Evolutionary conservation across 108 stramenopile species (phyloP).

Genomic region (Conticribra guillardii): DNA sequence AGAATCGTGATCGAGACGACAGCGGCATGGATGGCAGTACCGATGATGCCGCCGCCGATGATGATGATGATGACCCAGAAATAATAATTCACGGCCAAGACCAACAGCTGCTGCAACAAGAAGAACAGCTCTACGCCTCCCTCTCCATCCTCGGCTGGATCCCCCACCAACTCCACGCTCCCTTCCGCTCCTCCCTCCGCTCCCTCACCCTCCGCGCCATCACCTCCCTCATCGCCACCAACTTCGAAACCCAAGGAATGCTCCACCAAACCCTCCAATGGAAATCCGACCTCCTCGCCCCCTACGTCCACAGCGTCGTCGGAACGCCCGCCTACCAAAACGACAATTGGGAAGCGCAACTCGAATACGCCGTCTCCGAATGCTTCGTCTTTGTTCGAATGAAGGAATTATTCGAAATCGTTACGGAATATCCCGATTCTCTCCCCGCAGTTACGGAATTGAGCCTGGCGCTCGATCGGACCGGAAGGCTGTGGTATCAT

Average conservation of each 20-base stretch:
- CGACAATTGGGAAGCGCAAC: constrained; percentile 53
- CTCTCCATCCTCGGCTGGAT: constrained; percentile 68
- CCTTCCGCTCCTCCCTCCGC: constrained; percentile 59
- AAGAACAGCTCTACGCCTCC: constrained; percentile 44
- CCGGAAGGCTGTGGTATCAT: constrained; percentile 35
- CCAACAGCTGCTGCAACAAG: constrained; percentile 13
- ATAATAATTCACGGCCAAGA: neutral
- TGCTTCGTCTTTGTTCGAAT: constrained; percentile 65
- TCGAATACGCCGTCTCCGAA: constrained; percentile 59
- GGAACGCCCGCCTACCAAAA: constrained; percentile 28
- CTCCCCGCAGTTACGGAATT: constrained; percentile 76
- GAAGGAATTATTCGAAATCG: constrained; percentile 78
- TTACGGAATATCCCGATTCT: constrained; percentile 86
- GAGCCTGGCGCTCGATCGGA: constrained; percentile 57
- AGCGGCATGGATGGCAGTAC: neutral
- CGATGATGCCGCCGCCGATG: too few relatives aligned
- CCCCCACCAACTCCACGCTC: constrained; percentile 36
- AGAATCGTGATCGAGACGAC: constrained; percentile 14
- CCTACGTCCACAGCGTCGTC: constrained; percentile 55
- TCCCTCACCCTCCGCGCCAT: constrained; percentile 44
- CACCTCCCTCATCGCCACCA: constrained; percentile 42
- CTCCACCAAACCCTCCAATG: constrained; percentile 50
- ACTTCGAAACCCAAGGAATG: constrained; percentile 60
- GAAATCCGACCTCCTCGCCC: constrained; percentile 54
- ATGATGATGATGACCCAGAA: too few relatives aligned